phyloP scores from a whole-genome alignment of 257 asterid species.

The Petrea volubilis region DNA sequence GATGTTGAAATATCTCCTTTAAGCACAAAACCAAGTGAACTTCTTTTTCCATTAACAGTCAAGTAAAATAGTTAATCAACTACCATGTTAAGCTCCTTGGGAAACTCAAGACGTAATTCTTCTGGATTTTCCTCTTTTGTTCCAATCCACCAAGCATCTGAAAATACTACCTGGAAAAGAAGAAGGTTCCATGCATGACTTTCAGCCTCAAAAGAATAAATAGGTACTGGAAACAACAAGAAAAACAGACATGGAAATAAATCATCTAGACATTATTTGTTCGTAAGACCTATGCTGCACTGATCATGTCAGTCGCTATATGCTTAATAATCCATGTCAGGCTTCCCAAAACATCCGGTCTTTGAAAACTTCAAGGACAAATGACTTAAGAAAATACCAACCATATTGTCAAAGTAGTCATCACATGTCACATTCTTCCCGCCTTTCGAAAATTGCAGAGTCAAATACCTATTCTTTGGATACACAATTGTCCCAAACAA shows the following conservation, averaged over 20 bases:
- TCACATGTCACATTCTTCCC: constrained; percentile 93
- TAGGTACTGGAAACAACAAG: background rate
- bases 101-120: constrained; percentile 71
- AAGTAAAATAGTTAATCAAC: constrained; percentile 25
- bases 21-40: constrained; percentile 6
- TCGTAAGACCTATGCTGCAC: background rate
- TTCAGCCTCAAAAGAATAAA: constrained; percentile 17
- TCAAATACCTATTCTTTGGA: constrained; percentile 84
- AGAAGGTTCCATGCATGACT: constrained; percentile 17
- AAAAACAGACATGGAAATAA: background rate
- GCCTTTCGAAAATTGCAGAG: constrained; percentile 79
- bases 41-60: constrained; percentile 8
- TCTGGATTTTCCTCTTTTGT: constrained; percentile 84
- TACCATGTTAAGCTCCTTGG: constrained; percentile 69
- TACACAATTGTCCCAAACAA: constrained; percentile 87
- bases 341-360: constrained; percentile 1
- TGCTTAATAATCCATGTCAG: background rate
- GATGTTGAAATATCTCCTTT: constrained; percentile 13
- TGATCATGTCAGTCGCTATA: constrained; percentile 2
- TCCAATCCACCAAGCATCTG: constrained; percentile 99
- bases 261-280: constrained; percentile 1
- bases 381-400: constrained; percentile 34
- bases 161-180: constrained; percentile 70
- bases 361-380: constrained; percentile 3
- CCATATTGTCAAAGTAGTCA: constrained; percentile 88